Evolutionary conservation across 2,329 filamentous ascomycete genomes (phyloP), one percentile per base, ranked within the genome.

Genomic region (Beauveria australis): DNA sequence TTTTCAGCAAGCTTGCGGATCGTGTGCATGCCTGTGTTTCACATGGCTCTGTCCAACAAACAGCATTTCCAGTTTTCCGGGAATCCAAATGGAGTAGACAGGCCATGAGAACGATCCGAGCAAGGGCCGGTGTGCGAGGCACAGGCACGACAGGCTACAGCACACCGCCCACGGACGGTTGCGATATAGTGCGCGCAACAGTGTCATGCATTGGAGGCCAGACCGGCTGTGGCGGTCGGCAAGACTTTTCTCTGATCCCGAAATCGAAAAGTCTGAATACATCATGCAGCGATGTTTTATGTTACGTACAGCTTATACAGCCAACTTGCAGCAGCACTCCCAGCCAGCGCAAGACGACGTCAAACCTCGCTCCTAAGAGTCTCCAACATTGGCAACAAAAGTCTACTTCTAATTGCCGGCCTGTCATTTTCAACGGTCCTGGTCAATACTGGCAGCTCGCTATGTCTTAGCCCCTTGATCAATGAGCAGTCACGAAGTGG

Each of bases 391-490:
- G 46, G 18, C 16, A 12, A 26, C 19, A 19, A 43, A 12, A 37
- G 51, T 5, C 19, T 41, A n/a, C 43, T 22, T 49, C n/a, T 18
- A 30, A 44, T 52, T 59, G 10, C 37, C 24, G 47, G 55, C 46
- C 56, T 43, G 56, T 53, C 56, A 59, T 59, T 44, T 52, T 46
- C 47, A 58, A 58, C 46, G 46, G 46, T 30, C 53, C 43, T 37
- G 55, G 46, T 37, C 30, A 22, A 18, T 19, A 30, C 19, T 24
- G 43, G 52, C n/a, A 26, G 48, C 40, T 26, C 28, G 48, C 28
- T 40, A 37, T 49, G 56, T 59, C 56, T 52, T 52, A 52, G 56
- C 55, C 55, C 28, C 5, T 22, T 19, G 19, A 40, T 30, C 9
- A 40, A 14, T 28, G 28, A 40, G 30, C 9, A 28, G 22, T 16